phyloP scores from a whole-genome alignment of 768 basidiomycete genomes.

The Russula brevipes region DNA sequence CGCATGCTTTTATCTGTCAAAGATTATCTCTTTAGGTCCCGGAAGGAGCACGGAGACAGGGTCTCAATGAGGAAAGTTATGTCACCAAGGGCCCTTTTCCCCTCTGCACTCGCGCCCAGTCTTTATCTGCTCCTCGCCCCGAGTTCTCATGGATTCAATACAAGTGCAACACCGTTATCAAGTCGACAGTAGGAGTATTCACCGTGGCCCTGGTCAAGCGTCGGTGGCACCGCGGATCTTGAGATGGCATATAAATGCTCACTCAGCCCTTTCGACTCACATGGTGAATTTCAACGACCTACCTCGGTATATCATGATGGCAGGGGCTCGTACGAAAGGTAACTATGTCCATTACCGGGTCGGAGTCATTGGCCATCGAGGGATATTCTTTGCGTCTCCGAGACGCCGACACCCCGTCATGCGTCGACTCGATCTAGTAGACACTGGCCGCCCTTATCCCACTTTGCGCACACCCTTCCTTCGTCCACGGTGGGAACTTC shows the following conservation, averaged over 20 bases:
- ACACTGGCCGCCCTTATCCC: slow-evolving; percentile 9
- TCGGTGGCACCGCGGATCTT: slow-evolving; percentile 6
- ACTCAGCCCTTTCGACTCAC: background rate
- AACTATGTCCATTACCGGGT: background rate
- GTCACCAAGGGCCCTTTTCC: background rate
- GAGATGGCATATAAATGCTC: background rate
- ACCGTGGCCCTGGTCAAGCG: background rate
- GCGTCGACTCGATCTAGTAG: slow-evolving; percentile 8
- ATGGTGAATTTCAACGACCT: background rate
- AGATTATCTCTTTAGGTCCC: slow-evolving; percentile 5
- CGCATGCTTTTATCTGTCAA: slow-evolving; percentile 6
- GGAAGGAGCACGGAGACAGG: background rate
- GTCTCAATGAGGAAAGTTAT: slow-evolving; percentile 1
- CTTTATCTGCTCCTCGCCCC: background rate
- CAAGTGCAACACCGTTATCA: slow-evolving; percentile 1
- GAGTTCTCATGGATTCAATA: background rate
- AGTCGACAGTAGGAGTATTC: background rate
- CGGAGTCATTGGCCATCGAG: slow-evolving; percentile 5
- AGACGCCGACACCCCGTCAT: background rate
- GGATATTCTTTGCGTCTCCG: slow-evolving; percentile 11
- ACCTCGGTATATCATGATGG: background rate
- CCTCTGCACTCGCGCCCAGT: background rate
- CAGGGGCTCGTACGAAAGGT: slow-evolving; percentile 2
- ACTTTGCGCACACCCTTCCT: slow-evolving; percentile 7
- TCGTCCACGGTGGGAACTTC: slow-evolving; percentile 12